These are phyloP conservation scores for Arthromyces matolae DNA, from an alignment of 768 basidiomycete species.

Conservation along the genomic window DNA sequence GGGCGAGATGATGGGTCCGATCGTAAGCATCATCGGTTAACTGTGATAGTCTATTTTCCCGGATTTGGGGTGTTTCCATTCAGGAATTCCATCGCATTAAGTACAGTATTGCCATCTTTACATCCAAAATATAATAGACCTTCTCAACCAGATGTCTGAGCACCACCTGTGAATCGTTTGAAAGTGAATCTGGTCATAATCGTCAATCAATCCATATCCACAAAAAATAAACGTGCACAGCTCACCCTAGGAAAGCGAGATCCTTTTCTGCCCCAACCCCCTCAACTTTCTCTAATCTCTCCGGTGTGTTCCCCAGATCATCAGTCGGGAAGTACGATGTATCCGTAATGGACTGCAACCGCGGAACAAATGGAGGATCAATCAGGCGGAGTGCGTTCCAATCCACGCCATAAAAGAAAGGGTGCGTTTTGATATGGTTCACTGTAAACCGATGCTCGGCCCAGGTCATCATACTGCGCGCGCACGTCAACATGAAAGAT, in stretches of 20 bases:
- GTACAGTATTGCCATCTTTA: neutral
- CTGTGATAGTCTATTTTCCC: too few relatives aligned
- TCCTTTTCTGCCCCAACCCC: constrained; percentile 64
- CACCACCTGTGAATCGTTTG: constrained; percentile 61
- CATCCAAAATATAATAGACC: neutral
- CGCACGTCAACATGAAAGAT: constrained; percentile 9
- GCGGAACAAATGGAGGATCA: constrained; percentile 94
- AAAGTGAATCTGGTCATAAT: constrained; percentile 65
- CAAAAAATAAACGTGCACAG: too few relatives aligned
- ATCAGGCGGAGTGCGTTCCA: constrained; percentile 91
- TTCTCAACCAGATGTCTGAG: constrained; percentile 17
- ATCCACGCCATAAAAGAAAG: constrained; percentile 94
- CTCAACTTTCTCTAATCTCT: constrained; percentile 57
- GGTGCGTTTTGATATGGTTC: constrained; percentile 87
- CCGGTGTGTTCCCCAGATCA: constrained; percentile 71
- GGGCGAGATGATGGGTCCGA: too few relatives aligned
- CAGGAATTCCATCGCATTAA: too few relatives aligned
- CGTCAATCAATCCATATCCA: neutral
- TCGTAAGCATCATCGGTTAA: too few relatives aligned
- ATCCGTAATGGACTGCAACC: constrained; percentile 86
- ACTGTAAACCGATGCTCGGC: constrained; percentile 70
- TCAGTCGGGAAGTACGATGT: constrained; percentile 97
- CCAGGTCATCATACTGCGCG: constrained; percentile 78
- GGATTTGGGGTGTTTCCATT: too few relatives aligned
- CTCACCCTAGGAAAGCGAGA: constrained; percentile 63